Percentiles rank a stretch among this genome's conserved stretches.
Conservation (phyloP, 2,329 filamentous ascomycete species). For the Trichocomaceae sp. region DNA sequence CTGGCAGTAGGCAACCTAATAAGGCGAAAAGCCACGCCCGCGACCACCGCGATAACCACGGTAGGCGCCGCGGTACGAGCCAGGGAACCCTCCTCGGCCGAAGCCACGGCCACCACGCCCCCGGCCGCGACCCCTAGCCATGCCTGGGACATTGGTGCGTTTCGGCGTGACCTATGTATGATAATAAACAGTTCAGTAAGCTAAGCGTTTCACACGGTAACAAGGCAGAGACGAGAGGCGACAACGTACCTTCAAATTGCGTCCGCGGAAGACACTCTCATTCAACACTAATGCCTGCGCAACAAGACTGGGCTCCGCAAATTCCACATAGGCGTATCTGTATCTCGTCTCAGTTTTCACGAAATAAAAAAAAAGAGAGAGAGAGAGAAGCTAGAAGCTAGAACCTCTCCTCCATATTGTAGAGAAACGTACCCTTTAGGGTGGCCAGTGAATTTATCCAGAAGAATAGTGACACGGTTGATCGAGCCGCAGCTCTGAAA, state of each 20-base stretch:
- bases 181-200: conserved; percentile 18
- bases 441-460: conserved; percentile 98
- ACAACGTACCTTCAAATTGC: conserved; percentile 79
- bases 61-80: conserved; percentile 50
- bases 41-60: conserved; percentile 46
- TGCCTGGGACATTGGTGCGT: conserved; percentile 91
- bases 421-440: conserved; percentile 79
- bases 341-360: conserved; percentile 15
- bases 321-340: conserved; percentile 98
- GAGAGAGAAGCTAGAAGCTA: no score
- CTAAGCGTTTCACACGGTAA: neutral
- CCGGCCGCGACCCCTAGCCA: conserved; percentile 64
- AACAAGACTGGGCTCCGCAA: conserved; percentile 86
- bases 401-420: neutral
- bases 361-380: no score
- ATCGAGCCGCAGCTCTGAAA: conserved; percentile 97
- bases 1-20: conserved; percentile 31
- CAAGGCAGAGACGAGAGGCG: neutral
- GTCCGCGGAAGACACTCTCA: conserved; percentile 89
- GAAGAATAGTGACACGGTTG: conserved; percentile 92
- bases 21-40: conserved; percentile 42
- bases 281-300: conserved; percentile 91
- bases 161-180: conserved; percentile 80
- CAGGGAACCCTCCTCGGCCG: conserved; percentile 39
- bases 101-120: conserved; percentile 50